Evolutionary conservation across 2,329 filamentous ascomycete genomes (phyloP).

Genomic region (Sporothrix mexicana): DNA sequence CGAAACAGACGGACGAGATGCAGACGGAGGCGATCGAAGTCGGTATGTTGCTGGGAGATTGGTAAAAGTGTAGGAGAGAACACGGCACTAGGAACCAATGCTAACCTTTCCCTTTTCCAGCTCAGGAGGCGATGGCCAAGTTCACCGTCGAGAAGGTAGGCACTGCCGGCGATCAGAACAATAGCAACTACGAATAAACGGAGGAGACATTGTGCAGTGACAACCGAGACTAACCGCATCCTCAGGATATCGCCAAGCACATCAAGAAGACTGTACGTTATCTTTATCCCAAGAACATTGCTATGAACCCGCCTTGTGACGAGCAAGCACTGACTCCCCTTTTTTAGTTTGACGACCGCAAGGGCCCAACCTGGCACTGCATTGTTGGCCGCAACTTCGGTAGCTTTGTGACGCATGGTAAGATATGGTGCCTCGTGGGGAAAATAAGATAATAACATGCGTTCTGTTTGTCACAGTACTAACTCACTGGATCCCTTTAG

Average conservation of each 20-base stretch:
- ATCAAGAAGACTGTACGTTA: constrained; percentile 85
- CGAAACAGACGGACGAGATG: constrained; percentile 87
- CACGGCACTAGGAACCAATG: too few species aligned
- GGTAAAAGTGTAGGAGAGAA: too few species aligned
- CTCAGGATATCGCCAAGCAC: constrained; percentile 88
- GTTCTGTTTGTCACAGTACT: background rate
- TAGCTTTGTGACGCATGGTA: constrained; percentile 98
- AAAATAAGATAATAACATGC: background rate
- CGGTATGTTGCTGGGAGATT: constrained; percentile 66
- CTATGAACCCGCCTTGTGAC: constrained; percentile 7
- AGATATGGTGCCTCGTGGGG: constrained; percentile 40
- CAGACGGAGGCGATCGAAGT: constrained; percentile 94
- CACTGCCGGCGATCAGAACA: background rate
- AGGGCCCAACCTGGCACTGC: constrained; percentile 98
- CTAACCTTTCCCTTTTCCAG: constrained; percentile 44
- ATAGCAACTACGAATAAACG: background rate
- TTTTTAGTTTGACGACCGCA: constrained; percentile 87
- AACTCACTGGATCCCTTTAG: constrained; percentile 59
- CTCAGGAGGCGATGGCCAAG: constrained; percentile 67
- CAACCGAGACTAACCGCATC: constrained; percentile 4
- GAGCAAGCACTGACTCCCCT: background rate
- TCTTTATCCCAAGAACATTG: too few species aligned
- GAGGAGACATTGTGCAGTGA: background rate
- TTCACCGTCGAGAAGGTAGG: constrained; percentile 66
- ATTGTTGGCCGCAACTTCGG: constrained; percentile 99